Evolutionary conservation across 192 early-diverging fungal species (phyloP).

Genomic region (Jimgerdemannia lactiflua): DNA sequence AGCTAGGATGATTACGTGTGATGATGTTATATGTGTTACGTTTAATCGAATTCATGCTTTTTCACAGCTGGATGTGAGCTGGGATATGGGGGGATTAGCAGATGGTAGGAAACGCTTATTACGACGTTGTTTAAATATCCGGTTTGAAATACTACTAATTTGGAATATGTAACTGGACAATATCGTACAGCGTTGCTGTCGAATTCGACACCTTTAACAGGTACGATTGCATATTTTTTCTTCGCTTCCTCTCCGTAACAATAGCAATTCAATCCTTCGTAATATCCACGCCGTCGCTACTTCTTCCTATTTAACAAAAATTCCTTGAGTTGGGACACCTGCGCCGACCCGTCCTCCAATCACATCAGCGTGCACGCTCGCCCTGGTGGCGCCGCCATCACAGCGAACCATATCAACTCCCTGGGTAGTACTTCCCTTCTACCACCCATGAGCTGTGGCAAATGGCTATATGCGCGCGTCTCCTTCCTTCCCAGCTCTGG

Average conservation of each 20-base stretch:
- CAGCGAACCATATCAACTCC: constrained; percentile 26
- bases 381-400: constrained; percentile 12
- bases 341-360: constrained; percentile 29
- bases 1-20: too few species aligned
- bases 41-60: too few species aligned
- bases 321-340: too few species aligned
- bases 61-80: constrained; percentile 26
- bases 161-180: neutral
- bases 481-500: neutral
- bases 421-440: constrained; percentile 21
- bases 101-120: constrained; percentile 12
- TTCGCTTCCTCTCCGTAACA: too few species aligned
- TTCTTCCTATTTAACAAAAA: constrained; percentile 12
- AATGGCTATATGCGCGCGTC: constrained; percentile 15
- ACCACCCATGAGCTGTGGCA: constrained; percentile 19
- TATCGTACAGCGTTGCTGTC: constrained; percentile 22
- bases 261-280: too few species aligned
- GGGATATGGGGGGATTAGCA: constrained; percentile 32
- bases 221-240: constrained; percentile 5
- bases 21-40: neutral
- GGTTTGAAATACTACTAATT: neutral
- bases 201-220: constrained; percentile 38
- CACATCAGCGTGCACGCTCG: constrained; percentile 35
- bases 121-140: too few species aligned
- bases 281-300: too few species aligned